Evolutionary conservation across 768 basidiomycete genomes (phyloP).

Genomic region (Coprinopsis sp.): DNA sequence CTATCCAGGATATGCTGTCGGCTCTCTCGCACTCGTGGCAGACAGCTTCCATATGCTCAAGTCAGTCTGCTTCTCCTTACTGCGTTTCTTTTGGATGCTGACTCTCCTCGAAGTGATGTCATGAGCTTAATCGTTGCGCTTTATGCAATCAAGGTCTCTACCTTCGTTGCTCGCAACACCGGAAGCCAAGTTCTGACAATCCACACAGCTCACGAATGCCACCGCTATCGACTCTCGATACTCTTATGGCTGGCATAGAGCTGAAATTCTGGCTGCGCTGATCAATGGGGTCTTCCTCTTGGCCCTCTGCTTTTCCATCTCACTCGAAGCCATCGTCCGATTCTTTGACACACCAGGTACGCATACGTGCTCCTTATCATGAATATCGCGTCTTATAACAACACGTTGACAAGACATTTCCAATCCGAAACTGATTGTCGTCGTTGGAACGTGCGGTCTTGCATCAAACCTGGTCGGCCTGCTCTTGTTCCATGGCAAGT

Average conservation of each 20-base stretch:
- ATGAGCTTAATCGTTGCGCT: slow-evolving; percentile 93
- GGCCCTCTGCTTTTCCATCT: slow-evolving; percentile 95
- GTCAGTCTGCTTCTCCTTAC: slow-evolving; percentile 39
- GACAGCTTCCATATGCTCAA: slow-evolving; percentile 99
- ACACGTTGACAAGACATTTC: slow-evolving; percentile 60
- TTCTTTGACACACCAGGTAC: slow-evolving; percentile 82
- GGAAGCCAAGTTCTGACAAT: background rate
- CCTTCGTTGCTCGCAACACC: slow-evolving; percentile 1
- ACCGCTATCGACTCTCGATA: slow-evolving; percentile 66
- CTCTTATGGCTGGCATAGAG: slow-evolving; percentile 99
- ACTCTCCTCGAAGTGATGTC: slow-evolving; percentile 67
- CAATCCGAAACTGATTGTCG: slow-evolving; percentile 81
- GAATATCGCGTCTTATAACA: slow-evolving; percentile 8
- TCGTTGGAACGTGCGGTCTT: slow-evolving; percentile 87
- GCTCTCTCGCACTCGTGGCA: slow-evolving; percentile 90
- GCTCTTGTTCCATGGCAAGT: slow-evolving; percentile 89
- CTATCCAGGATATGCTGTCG: slow-evolving; percentile 82
- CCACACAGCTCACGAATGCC: slow-evolving; percentile 54
- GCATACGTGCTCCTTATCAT: slow-evolving; percentile 14
- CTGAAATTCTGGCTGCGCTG: slow-evolving; percentile 92
- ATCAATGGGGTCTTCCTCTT: slow-evolving; percentile 96
- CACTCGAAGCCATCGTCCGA: slow-evolving; percentile 84
- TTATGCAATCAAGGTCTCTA: slow-evolving; percentile 56
- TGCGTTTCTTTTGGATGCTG: slow-evolving; percentile 4
- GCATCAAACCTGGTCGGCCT: slow-evolving; percentile 90